phyloP scores from a whole-genome alignment of 2,329 filamentous ascomycete species.

The Venturia nashicola region DNA sequence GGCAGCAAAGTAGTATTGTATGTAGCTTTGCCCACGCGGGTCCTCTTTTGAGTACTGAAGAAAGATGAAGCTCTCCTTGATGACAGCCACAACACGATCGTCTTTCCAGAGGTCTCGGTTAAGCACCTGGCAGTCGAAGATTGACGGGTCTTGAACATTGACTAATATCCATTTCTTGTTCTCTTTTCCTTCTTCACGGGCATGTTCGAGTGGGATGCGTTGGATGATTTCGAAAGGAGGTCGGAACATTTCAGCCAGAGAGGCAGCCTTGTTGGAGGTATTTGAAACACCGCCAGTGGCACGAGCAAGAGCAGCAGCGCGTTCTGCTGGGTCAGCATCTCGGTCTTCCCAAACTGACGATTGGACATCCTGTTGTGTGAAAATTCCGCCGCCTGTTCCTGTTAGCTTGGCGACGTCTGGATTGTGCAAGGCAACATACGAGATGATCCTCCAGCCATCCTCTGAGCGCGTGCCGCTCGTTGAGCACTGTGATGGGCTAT shows the following conservation, averaged over 20 bases:
- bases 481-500: conserved; percentile 51
- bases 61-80: conserved; percentile 90
- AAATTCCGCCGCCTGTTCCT: conserved; percentile 44
- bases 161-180: conserved; percentile 89
- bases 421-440: conserved; percentile 11
- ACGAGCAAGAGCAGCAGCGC: conserved; percentile 39
- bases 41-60: conserved; percentile 88
- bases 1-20: conserved; percentile 77
- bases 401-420: conserved; percentile 6
- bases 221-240: conserved; percentile 87
- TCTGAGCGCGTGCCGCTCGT: conserved; percentile 25
- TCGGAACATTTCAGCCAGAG: conserved; percentile 82
- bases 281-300: conserved; percentile 56
- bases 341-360: conserved; percentile 48
- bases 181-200: conserved; percentile 74
- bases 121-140: conserved; percentile 88
- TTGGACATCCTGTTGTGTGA: conserved; percentile 49
- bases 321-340: conserved; percentile 31
- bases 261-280: conserved; percentile 55
- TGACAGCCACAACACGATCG: conserved; percentile 59
- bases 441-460: neutral
- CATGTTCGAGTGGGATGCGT: conserved; percentile 67
- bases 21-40: conserved; percentile 62
- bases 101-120: conserved; percentile 98
- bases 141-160: conserved; percentile 84